Percentiles rank a stretch among this genome's conserved stretches.
Conservation (phyloP, 2,329 filamentous ascomycete genomes). For the Neopestalotiopsis rosae region DNA sequence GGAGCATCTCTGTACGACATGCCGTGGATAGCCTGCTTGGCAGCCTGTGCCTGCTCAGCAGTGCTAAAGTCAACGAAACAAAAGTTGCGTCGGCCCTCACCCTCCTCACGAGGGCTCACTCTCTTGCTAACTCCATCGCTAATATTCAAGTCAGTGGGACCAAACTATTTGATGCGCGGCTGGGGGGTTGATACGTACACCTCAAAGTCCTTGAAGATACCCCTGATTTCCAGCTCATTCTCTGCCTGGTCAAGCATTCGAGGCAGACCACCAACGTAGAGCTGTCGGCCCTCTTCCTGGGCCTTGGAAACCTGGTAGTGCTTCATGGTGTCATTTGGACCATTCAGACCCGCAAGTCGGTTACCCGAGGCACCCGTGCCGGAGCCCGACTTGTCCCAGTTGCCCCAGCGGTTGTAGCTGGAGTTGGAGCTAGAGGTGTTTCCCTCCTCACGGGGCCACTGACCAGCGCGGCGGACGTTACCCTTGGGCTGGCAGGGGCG, state of each 20-base stretch:
- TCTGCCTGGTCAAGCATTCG: slow-evolving; percentile 53
- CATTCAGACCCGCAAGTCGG: slow-evolving; percentile 25
- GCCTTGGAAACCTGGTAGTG: slow-evolving; percentile 38
- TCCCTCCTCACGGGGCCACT: slow-evolving; percentile 11
- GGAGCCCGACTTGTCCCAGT: slow-evolving; percentile 38
- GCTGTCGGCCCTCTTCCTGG: slow-evolving; percentile 41
- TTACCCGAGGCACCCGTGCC: slow-evolving; percentile 13
- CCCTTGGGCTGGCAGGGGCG: slow-evolving; percentile 67
- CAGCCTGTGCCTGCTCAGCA: slow-evolving; percentile 57
- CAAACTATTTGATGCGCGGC: background rate
- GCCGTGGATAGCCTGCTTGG: slow-evolving; percentile 50
- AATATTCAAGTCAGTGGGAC: background rate
- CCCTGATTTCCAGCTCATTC: slow-evolving; percentile 50
- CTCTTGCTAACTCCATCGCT: slow-evolving; percentile 50
- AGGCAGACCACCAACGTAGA: slow-evolving; percentile 58
- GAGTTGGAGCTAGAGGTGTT: slow-evolving; percentile 26
- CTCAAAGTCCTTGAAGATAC: slow-evolving; percentile 52
- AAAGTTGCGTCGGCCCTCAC: slow-evolving; percentile 64
- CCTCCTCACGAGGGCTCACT: slow-evolving; percentile 62
- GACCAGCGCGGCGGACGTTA: slow-evolving; percentile 25
- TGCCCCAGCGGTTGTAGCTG: slow-evolving; percentile 48
- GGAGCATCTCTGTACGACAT: slow-evolving; percentile 27
- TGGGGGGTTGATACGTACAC: slow-evolving; percentile 37
- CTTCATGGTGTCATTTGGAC: slow-evolving; percentile 32
- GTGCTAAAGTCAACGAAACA: slow-evolving; percentile 69